These are phyloP conservation scores for Gardenia jasminoides DNA, from an alignment of 257 asterid species.

Conservation along the genomic window DNA sequence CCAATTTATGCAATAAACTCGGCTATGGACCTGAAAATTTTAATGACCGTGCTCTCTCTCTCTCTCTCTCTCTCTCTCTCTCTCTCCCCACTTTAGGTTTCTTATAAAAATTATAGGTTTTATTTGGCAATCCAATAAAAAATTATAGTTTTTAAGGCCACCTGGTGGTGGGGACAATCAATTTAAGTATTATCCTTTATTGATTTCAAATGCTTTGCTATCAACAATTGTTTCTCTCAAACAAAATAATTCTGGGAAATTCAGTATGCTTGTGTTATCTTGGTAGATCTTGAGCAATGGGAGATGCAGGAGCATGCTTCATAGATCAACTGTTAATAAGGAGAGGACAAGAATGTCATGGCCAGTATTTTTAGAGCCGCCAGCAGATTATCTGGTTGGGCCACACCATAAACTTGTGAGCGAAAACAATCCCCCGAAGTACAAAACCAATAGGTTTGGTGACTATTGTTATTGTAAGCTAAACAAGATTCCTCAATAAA, in stretches of 20 bases:
- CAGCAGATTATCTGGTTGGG: constrained; percentile 44
- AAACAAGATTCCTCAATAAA: constrained; percentile 62
- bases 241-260: not conserved
- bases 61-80: too few relatives aligned
- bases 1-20: too few relatives aligned
- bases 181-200: not conserved
- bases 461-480: constrained; percentile 64
- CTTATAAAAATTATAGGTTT: too few relatives aligned
- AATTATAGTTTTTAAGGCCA: too few relatives aligned
- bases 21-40: too few relatives aligned
- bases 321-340: constrained; percentile 52
- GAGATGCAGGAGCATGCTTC: constrained; percentile 48
- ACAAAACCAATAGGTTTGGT: constrained; percentile 50
- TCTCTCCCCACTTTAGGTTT: too few relatives aligned
- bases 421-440: constrained; percentile 39
- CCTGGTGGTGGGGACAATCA: not conserved
- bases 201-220: not conserved
- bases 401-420: constrained; percentile 46
- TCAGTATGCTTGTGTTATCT: not conserved
- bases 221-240: not conserved
- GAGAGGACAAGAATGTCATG: constrained; percentile 63
- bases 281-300: constrained; percentile 65
- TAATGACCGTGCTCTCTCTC: too few relatives aligned
- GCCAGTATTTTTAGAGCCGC: constrained; percentile 76
- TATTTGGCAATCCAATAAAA: too few relatives aligned